Percentiles rank a stretch among this genome's conserved stretches.
Evolutionary conservation across 768 basidiomycete species (phyloP).

Genomic region (Hericium alpestre): DNA sequence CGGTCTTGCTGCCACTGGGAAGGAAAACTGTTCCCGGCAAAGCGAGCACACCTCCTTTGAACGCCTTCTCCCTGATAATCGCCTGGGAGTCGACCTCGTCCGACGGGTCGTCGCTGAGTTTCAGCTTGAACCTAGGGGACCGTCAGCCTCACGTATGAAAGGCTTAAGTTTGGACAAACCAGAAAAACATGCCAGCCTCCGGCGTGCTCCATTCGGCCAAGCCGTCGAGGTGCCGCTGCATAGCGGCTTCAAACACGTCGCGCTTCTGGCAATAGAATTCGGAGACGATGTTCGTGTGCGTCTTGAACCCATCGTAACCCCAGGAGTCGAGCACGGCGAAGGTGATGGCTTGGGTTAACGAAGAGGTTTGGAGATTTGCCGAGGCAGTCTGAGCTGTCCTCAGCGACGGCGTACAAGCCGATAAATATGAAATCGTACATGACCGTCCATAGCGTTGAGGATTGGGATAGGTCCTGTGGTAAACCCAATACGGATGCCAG

Average conservation of each 20-base stretch:
- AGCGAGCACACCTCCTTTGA: slow-evolving; percentile 77
- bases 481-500: slow-evolving; percentile 75
- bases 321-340: slow-evolving; percentile 51
- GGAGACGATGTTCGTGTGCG: slow-evolving; percentile 58
- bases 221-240: slow-evolving; percentile 66
- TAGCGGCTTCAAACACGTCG: slow-evolving; percentile 66
- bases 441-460: slow-evolving; percentile 56
- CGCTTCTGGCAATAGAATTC: slow-evolving; percentile 64
- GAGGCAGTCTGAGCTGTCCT: slow-evolving; percentile 39
- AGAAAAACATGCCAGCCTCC: slow-evolving; percentile 85
- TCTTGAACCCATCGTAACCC: slow-evolving; percentile 67
- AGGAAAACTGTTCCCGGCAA: slow-evolving; percentile 79
- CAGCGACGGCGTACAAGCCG: background rate
- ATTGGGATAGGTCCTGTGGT: slow-evolving; percentile 64
- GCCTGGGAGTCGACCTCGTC: slow-evolving; percentile 35
- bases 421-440: slow-evolving; percentile 32
- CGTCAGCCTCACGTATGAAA: too few species aligned
- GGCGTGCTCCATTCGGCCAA: slow-evolving; percentile 69
- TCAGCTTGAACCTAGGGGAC: slow-evolving; percentile 55
- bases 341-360: slow-evolving; percentile 53
- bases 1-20: slow-evolving; percentile 56
- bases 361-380: slow-evolving; percentile 58
- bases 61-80: slow-evolving; percentile 64
- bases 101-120: slow-evolving; percentile 38
- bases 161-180: slow-evolving; percentile 26